These are phyloP conservation scores for Diaporthe longicolla DNA, from an alignment of 2,329 filamentous ascomycete species.

Conservation along the genomic window DNA sequence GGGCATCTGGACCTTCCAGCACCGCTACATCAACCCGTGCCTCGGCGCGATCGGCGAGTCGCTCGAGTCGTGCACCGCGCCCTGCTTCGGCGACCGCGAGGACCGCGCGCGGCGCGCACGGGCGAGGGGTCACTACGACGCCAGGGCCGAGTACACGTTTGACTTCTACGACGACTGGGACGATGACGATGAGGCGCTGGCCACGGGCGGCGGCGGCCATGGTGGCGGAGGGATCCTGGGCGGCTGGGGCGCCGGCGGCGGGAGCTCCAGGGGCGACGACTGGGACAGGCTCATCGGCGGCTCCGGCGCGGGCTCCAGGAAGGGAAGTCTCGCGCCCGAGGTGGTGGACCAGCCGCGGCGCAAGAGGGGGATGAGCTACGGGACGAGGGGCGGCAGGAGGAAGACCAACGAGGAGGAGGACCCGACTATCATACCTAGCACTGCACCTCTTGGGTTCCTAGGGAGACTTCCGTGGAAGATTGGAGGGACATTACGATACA, in stretches of 20 bases:
- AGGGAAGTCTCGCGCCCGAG: conserved; percentile 51
- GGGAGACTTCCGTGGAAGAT: conserved; percentile 87
- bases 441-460: conserved; percentile 87
- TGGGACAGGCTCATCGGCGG: conserved; percentile 86
- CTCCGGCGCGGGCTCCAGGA: conserved; percentile 59
- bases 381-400: conserved; percentile 72
- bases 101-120: conserved; percentile 79
- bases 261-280: conserved; percentile 71
- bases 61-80: conserved; percentile 79
- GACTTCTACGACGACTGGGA: conserved; percentile 99
- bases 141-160: conserved; percentile 84
- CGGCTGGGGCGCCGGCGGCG: conserved; percentile 50
- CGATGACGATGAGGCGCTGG: conserved; percentile 61
- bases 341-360: conserved; percentile 76
- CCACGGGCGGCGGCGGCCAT: conserved; percentile 48
- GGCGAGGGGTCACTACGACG: conserved; percentile 70
- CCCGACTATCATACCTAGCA: conserved; percentile 90
- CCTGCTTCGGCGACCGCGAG: conserved; percentile 79
- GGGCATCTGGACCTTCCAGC: conserved; percentile 89
- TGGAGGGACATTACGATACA: conserved; percentile 86
- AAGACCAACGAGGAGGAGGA: conserved; percentile 72
- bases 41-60: conserved; percentile 76
- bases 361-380: conserved; percentile 92
- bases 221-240: conserved; percentile 72
- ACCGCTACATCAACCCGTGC: conserved; percentile 88